Evolutionary conservation across 2,329 filamentous ascomycete species (phyloP), one percentile per base, ranked within the genome.

Genomic region (Curvularia eragrostidis): DNA sequence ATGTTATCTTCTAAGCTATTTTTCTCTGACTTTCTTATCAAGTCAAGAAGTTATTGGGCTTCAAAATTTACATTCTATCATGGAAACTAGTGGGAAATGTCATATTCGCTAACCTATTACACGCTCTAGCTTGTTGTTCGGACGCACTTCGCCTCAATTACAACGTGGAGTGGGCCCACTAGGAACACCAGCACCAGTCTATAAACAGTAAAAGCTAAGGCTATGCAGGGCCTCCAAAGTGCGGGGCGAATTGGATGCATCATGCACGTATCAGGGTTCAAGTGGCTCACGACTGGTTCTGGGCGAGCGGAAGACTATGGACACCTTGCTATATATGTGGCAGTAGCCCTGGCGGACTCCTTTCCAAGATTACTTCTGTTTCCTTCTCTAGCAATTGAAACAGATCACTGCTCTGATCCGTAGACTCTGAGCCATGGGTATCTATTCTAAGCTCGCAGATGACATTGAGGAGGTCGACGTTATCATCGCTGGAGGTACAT

Each of bases 401-500:
- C 18, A 43, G 18, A 10, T 23, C 9, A 19, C 4, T 12, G n/a
- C 19, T 7, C 21, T 12, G 12, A 26, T 15, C 21, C 18, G n/a
- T 26, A 21, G 12, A 23, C 1, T 8, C 36, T 32, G 36, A 30
- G 54, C 24, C 19, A 71, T 71, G 69, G 64, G 62, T 47, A 48
- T 77, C n/a, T 72, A 75, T 50, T 70, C 67, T 28, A 76, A 73
- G 49, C 67, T 78, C 18, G 75, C 75, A 46, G 74, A 78, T 26
- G 70, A 69, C 12, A 61, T 80, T 18, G 56, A 76, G 34, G 80
- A 82, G 60, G 80, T 84, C 18, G 83, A 85, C 56, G 77, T 85
- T 46, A 82, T 85, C 57, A 78, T 84, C 53, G 80, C 80, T 3
- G 82, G 82, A 66, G 80, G 79, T 79, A 68, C 19, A 66, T 44